These are phyloP conservation scores for Triticum urartu DNA, from an alignment of 176 grass and related monocot genomes.

Conservation along the genomic window DNA sequence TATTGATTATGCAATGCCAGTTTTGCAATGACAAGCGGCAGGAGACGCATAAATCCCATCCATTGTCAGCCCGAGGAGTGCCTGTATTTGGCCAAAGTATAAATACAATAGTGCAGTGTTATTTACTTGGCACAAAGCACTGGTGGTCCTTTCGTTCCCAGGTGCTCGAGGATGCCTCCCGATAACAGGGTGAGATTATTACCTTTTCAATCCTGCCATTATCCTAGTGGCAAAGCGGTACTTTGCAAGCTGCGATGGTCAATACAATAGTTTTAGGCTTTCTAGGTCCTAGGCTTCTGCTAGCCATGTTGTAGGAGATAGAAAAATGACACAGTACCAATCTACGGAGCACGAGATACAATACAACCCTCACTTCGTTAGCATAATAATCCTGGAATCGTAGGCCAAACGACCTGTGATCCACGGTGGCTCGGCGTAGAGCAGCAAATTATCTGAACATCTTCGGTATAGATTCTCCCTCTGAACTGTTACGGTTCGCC, in stretches of 20 bases:
- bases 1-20: neutral
- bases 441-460: too few relatives aligned
- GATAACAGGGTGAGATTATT: neutral
- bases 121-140: neutral
- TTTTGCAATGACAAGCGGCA: slow-evolving; percentile 14
- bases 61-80: neutral
- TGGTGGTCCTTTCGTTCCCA: neutral
- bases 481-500: neutral
- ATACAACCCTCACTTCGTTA: too few relatives aligned
- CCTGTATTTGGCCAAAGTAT: neutral
- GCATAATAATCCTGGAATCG: too few relatives aligned
- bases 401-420: too few relatives aligned
- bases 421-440: too few relatives aligned
- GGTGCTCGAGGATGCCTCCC: neutral
- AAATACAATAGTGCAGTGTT: too few relatives aligned
- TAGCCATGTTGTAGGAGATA: neutral
- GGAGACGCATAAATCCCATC: slow-evolving; percentile 18
- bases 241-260: neutral
- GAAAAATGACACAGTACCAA: neutral
- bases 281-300: neutral
- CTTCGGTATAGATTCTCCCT: neutral
- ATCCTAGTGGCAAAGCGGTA: neutral
- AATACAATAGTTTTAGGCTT: neutral
- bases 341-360: neutral
- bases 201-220: neutral